Base-by-base conservation (phyloP, 2,329 filamentous ascomycete species). In the Pleurostoma richardsiae region DNA sequence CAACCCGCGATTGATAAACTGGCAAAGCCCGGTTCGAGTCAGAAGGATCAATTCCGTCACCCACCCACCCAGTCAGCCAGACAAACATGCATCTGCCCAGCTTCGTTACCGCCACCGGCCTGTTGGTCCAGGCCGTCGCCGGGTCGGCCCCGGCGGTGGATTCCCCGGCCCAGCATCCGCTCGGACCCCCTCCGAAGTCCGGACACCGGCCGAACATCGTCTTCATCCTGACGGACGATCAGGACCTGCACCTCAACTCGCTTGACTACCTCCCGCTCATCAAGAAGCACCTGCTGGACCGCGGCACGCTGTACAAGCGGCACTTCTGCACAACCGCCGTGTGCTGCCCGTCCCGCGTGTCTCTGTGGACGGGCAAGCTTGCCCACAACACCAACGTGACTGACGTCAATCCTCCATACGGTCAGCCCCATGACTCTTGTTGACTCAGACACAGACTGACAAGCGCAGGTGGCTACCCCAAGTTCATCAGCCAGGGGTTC, bases 361-460 rank as follows among this genome's bases (percentile, higher is more conserved):
- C 72, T 26, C 59, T 84, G 27, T 79, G 75, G 74, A 84, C 80
- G 0, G 81, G 81, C 5, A 76, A 74, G 54, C 75, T 79, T 45
- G 78, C 80, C 0, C 81, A 85, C 54, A 84, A 83, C 51, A 83
- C 79, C 1, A 88, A 88, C 53, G 81, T 88, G 1, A 88, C 85
- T 0, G 68, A 76, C 41, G 70, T 79, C 0, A 53, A 43, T 30
- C 69, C 79, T 11, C 82, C 81, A 3, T 79, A 82, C 50, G 82
- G 79, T 76, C 64, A 31, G 33, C 33, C n/a, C 33, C 33, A 36
- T 36, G 33, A 36, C 8, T 36, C n/a, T n/a, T 36, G 33, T n/a
- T n/a, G n/a, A 19, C 19, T 19, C 19, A 19, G 19, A 19, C 19
- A 19, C 19, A 19, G 19, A 19, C 19, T 19, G 19, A 19, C 19